These are phyloP conservation scores for Thelonectria discophora DNA, from an alignment of 2,329 filamentous ascomycete genomes.

Conservation along the genomic window DNA sequence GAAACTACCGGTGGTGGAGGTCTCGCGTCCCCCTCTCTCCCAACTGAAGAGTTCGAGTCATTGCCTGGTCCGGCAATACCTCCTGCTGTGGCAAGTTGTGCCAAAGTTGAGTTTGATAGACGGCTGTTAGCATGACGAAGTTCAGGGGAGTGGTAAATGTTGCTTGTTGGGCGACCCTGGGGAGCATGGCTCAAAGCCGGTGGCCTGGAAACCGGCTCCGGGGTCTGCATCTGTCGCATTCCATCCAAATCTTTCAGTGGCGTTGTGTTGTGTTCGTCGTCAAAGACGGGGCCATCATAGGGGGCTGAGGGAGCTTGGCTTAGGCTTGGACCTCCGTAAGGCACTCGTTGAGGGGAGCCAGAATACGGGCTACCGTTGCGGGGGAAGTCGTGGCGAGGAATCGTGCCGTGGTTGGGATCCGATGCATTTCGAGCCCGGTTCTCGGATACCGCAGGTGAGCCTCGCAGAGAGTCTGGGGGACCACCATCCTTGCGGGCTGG, in stretches of 20 bases:
- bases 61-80: slow-evolving; percentile 57
- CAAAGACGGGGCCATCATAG: slow-evolving; percentile 65
- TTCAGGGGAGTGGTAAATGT: slow-evolving; percentile 77
- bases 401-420: slow-evolving; percentile 50
- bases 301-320: slow-evolving; percentile 53
- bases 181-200: slow-evolving; percentile 83
- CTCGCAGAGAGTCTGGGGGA: slow-evolving; percentile 54
- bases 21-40: slow-evolving; percentile 46
- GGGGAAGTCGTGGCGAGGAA: slow-evolving; percentile 39
- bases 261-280: slow-evolving; percentile 58
- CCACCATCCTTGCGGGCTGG: slow-evolving; percentile 60
- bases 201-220: slow-evolving; percentile 79
- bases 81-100: slow-evolving; percentile 78
- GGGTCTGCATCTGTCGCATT: slow-evolving; percentile 67
- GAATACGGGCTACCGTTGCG: slow-evolving; percentile 38
- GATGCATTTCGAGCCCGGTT: slow-evolving; percentile 59
- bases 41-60: slow-evolving; percentile 41
- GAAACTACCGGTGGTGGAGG: slow-evolving; percentile 60
- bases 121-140: slow-evolving; percentile 83
- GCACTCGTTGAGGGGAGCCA: slow-evolving; percentile 48
- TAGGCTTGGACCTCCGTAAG: slow-evolving; percentile 54
- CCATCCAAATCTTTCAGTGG: slow-evolving; percentile 62
- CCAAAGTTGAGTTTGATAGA: slow-evolving; percentile 82
- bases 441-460: slow-evolving; percentile 47
- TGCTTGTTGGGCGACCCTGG: slow-evolving; percentile 72